Evolutionary conservation across 768 basidiomycete species (phyloP), one percentile per base, ranked within the genome.

Genomic region (Xerocomellus dryophilus): DNA sequence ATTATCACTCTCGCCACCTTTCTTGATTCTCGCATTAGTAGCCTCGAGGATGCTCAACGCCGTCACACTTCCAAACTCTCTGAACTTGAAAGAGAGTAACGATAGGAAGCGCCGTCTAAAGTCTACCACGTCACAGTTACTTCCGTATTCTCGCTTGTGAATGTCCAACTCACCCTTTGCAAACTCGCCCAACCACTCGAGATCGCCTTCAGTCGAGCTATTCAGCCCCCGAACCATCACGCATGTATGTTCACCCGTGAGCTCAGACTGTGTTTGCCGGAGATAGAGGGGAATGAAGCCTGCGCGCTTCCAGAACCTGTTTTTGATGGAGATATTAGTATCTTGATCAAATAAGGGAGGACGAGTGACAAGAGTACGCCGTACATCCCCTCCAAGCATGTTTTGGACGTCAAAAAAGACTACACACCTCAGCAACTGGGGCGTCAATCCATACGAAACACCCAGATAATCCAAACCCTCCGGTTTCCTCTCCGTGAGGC

Each of bases 201-300:
- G 69, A 54, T 87, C 86, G 29, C 73, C 67, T 39, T 79, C 82
- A 15, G 70, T 71, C 35, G 79, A 85, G 66, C 79, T 88, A 67
- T 83, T 87, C 69, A 98, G 73, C 0, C 90, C 87, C 31, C 91
- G 81, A 1, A 96, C 82, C 97, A 99, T 98, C 34, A 98, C 87
- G 65, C 93, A 95, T 0, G 92, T 90, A 66, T 97, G 89, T 72
- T 99, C 97, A 36, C 97, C 97, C 0, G 97, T 99, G 47, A 98
- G 78, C 62, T 97, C 94, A 67, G 93, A 97, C 54, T 86, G 78
- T 6, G 93, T 96, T 72, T 98, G 97, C 29, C 96, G 85, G 29
- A 98, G 72, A 65, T 98, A 98, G 14, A 98, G 76, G 0, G 97
- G 97, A 0, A 91, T 81, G 67, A 88, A 99, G 12, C 91, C 90